phyloP scores from a whole-genome alignment of 2,329 filamentous ascomycete genomes.

The Microdochium trichocladiopsis region DNA sequence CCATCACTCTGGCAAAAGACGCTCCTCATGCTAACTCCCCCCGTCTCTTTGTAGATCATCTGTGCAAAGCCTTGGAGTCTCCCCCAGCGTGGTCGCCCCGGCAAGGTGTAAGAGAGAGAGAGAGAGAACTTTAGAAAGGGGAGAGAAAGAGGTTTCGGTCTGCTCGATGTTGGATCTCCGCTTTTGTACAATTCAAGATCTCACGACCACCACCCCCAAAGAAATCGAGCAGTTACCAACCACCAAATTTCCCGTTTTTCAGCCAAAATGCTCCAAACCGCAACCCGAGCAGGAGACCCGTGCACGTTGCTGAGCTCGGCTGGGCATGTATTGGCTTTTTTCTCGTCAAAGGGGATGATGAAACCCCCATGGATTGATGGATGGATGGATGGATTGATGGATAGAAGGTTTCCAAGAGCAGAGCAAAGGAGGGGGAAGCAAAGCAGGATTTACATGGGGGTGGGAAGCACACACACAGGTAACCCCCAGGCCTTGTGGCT shows the following conservation, averaged over 20 bases:
- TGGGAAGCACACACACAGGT: too few relatives aligned
- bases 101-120: neutral
- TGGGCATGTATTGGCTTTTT: too few relatives aligned
- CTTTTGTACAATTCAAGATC: neutral
- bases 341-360: too few relatives aligned
- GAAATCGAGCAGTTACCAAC: neutral
- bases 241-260: neutral
- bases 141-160: neutral
- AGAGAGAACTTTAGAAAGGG: neutral
- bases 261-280: too few relatives aligned
- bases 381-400: too few relatives aligned
- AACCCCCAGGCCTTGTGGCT: too few relatives aligned
- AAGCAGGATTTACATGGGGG: too few relatives aligned
- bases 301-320: neutral
- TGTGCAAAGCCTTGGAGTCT: slow-evolving; percentile 66
- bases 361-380: too few relatives aligned
- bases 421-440: too few relatives aligned
- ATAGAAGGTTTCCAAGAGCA: too few relatives aligned
- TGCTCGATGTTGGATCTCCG: neutral
- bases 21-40: slow-evolving; percentile 9
- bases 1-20: neutral
- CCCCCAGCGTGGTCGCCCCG: slow-evolving; percentile 41
- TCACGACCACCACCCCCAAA: neutral
- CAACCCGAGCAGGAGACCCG: too few relatives aligned
- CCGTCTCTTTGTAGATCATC: slow-evolving; percentile 49